Conservation (phyloP, 495 filamentous ascomycete species). For the Parathielavia appendiculata region DNA sequence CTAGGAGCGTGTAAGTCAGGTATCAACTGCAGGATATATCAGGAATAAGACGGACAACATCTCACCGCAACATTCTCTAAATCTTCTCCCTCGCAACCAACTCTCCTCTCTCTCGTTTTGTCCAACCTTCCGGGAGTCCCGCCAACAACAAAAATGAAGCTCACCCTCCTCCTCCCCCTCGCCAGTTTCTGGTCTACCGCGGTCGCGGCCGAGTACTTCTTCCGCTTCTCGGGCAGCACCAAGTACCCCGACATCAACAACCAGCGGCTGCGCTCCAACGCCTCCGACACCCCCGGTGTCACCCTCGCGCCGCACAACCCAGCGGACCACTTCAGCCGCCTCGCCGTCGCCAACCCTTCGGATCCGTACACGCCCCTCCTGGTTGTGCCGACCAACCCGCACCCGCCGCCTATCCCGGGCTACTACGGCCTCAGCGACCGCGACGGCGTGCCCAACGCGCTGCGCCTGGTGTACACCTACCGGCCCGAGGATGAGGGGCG, state of each 20-base stretch:
- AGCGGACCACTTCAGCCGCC: slow-evolving; percentile 20
- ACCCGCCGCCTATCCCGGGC: slow-evolving; percentile 27
- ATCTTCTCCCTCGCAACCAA: no score
- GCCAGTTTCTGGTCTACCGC: background rate
- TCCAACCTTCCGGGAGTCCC: no score
- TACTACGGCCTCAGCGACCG: slow-evolving; percentile 21
- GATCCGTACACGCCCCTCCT: slow-evolving; percentile 1
- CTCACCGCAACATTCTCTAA: no score
- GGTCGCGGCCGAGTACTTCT: slow-evolving; percentile 20
- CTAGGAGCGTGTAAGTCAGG: no score
- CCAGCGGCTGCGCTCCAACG: slow-evolving; percentile 24
- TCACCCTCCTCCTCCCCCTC: slow-evolving; percentile 9
- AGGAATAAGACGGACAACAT: no score
- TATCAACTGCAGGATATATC: no score
- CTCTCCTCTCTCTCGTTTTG: no score
- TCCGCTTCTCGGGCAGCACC: slow-evolving; percentile 18
- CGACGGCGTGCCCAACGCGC: slow-evolving; percentile 21
- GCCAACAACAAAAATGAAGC: slow-evolving; percentile 11
- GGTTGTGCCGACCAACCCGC: slow-evolving; percentile 25
- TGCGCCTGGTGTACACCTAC: slow-evolving; percentile 18
- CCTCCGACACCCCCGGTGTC: slow-evolving; percentile 18
- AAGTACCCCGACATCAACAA: slow-evolving; percentile 1
- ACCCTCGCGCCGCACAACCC: slow-evolving; percentile 21
- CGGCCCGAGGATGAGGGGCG: slow-evolving; percentile 12
- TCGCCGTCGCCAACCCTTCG: background rate